Evolutionary conservation across 345 rosid species (phyloP).

Genomic region (Orychophragmus violaceus): DNA sequence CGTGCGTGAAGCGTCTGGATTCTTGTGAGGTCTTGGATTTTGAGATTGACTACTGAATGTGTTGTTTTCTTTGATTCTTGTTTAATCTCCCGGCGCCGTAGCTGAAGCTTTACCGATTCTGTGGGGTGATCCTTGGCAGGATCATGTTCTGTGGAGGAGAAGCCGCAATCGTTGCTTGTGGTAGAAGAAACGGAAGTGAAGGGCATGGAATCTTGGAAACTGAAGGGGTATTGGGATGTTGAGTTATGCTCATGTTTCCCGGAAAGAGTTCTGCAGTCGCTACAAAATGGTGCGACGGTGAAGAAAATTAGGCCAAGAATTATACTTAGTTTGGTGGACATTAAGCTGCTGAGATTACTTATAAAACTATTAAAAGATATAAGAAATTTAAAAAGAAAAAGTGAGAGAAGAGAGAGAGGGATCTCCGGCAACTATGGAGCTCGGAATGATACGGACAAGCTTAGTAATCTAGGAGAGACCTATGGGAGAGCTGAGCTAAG

Average conservation of each 20-base stretch:
- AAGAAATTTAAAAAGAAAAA: background rate
- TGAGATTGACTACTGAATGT: constrained; percentile 42
- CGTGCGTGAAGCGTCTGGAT: constrained; percentile 61
- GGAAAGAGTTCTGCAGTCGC: constrained; percentile 16
- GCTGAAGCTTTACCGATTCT: constrained; percentile 42
- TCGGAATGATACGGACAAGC: background rate
- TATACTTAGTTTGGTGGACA: constrained; percentile 18
- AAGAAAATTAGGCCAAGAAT: constrained; percentile 1
- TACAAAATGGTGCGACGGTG: background rate
- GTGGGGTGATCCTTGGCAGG: constrained; percentile 9
- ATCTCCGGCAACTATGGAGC: background rate
- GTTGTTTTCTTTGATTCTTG: constrained; percentile 26
- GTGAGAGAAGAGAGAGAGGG: background rate
- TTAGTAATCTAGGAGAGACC: background rate
- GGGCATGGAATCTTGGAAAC: constrained; percentile 41
- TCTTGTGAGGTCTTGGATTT: constrained; percentile 51
- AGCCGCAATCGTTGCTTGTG: constrained; percentile 43
- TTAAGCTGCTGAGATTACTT: constrained; percentile 6
- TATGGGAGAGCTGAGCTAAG: background rate
- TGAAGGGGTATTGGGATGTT: constrained; percentile 48
- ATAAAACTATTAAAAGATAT: background rate
- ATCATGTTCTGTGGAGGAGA: constrained; percentile 28
- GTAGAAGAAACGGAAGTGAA: constrained; percentile 65
- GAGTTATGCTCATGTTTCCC: constrained; percentile 20
- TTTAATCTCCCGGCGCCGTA: constrained; percentile 37